Evolutionary conservation across 306 rosid genomes (phyloP), one percentile per base, ranked within the genome.

Genomic region (Dalbergia cultrata): DNA sequence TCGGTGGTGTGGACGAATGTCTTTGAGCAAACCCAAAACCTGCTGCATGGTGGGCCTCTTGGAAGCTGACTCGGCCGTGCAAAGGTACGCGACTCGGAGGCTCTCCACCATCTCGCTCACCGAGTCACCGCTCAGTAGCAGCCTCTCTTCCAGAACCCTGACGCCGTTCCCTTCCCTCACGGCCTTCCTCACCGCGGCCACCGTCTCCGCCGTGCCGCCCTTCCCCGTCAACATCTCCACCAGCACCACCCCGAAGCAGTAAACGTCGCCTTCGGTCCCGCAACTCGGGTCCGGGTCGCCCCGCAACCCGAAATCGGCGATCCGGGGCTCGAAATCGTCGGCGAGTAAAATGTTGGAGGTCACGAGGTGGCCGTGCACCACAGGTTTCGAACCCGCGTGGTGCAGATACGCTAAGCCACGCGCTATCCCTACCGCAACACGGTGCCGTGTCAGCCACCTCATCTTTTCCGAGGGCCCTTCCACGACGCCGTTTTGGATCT

Each of bases 361-460:
- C 8, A 91, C 95, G 7, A 93, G 79, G 86, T 91, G 97, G 79
- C 97, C 97, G 66, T 95, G 97, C 8, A 89, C 80, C 0, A 93
- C 80, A 1, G 97, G 94, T 45, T 75, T 90, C 2, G 99, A 91
- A 16, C 97, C 86, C 0, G 95, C 97, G 47, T 95, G 99, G 80
- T 95, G 97, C 16, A 95, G 97, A 19, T 85, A 95, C 0, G 95
- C 99, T 3, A 95, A 84, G 6, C 99, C 99, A 66, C 99, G 97
- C 4, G 97, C 99, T 69, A 95, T 87, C 6, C 99, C 97, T 0
- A 93, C 92, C 0, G 99, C 92, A 1, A 95, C 88, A 21, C 93
- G 94, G 81, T 95, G 97, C 84, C 95, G 97, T 85, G 88, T 90
- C 8, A 56, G 65, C 99, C 99, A 95, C 0, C 90, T 91, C 81